Evolutionary conservation across 2,329 filamentous ascomycete genomes (phyloP).

Genomic region (Conoideocrella luteorostrata): DNA sequence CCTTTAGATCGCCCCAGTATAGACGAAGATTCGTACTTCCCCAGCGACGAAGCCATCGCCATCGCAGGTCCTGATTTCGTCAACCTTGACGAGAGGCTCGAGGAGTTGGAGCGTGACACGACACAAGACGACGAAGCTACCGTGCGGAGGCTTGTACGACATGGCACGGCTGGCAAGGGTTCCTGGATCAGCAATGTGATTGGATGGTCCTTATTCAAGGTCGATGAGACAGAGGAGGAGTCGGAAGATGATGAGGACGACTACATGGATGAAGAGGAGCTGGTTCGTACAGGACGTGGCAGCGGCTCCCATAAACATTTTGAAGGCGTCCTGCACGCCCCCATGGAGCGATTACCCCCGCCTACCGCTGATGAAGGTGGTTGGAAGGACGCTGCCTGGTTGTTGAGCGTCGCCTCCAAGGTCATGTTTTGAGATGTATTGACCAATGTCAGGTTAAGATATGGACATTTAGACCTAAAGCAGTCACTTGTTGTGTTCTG

Average conservation of each 20-base stretch:
- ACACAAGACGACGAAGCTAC: slow-evolving; percentile 51
- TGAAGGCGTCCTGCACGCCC: slow-evolving; percentile 33
- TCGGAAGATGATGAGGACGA: slow-evolving; percentile 35
- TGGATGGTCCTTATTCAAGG: slow-evolving; percentile 56
- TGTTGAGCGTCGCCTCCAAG: slow-evolving; percentile 58
- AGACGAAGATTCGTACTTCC: slow-evolving; percentile 39
- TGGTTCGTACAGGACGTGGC: slow-evolving; percentile 22
- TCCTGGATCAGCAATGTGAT: slow-evolving; percentile 55
- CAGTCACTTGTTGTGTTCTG: not conserved
- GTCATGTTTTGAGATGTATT: slow-evolving; percentile 42
- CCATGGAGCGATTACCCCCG: slow-evolving; percentile 41
- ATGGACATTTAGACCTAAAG: too few relatives aligned
- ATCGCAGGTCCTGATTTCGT: slow-evolving; percentile 55
- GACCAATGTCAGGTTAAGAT: too few relatives aligned
- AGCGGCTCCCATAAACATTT: slow-evolving; percentile 30
- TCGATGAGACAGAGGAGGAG: slow-evolving; percentile 53
- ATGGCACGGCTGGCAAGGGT: slow-evolving; percentile 43
- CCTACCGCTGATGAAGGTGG: slow-evolving; percentile 49
- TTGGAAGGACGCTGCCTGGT: slow-evolving; percentile 63
- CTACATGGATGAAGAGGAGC: slow-evolving; percentile 17
- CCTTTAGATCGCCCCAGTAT: slow-evolving; percentile 31
- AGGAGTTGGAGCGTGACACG: slow-evolving; percentile 45
- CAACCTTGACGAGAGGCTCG: slow-evolving; percentile 53
- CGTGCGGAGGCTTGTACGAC: slow-evolving; percentile 49
- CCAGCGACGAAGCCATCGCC: slow-evolving; percentile 27